These are phyloP conservation scores for Betula pendula DNA, from an alignment of 306 rosid species.

Conservation along the genomic window DNA sequence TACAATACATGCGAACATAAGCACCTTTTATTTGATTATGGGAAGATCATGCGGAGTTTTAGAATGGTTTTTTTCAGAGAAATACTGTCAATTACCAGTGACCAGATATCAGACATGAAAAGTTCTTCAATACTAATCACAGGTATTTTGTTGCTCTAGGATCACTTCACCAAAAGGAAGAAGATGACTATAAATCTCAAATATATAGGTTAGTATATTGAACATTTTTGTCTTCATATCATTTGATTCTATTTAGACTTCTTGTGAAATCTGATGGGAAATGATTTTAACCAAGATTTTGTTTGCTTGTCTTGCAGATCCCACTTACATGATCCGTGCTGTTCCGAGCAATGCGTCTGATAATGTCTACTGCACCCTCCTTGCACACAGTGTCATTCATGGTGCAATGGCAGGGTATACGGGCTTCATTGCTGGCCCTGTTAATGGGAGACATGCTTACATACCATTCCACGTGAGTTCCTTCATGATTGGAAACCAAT, in stretches of 20 bases:
- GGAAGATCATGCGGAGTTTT: not conserved
- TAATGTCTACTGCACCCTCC: slow-evolving; percentile 66
- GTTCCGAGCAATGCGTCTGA: slow-evolving; percentile 74
- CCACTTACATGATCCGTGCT: slow-evolving; percentile 80
- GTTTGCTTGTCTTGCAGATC: slow-evolving; percentile 50
- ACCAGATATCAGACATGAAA: not conserved
- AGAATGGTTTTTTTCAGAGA: not conserved
- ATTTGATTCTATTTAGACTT: too few relatives aligned
- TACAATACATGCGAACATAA: not conserved
- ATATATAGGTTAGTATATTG: slow-evolving; percentile 56
- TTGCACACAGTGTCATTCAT: slow-evolving; percentile 72
- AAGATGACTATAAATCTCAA: slow-evolving; percentile 57
- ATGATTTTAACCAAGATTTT: not conserved
- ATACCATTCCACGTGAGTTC: slow-evolving; percentile 66
- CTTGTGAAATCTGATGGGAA: not conserved
- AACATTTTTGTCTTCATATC: not conserved
- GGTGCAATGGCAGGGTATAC: slow-evolving; percentile 82
- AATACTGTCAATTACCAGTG: not conserved
- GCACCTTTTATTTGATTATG: not conserved
- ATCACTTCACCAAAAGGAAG: slow-evolving; percentile 47
- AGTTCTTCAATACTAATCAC: not conserved
- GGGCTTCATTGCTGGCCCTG: slow-evolving; percentile 69
- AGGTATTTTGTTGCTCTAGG: slow-evolving; percentile 37
- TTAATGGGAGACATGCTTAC: slow-evolving; percentile 64
- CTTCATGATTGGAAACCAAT: not conserved